phyloP scores from a whole-genome alignment of 257 asterid species.

The Fraxinus cuspidata region DNA sequence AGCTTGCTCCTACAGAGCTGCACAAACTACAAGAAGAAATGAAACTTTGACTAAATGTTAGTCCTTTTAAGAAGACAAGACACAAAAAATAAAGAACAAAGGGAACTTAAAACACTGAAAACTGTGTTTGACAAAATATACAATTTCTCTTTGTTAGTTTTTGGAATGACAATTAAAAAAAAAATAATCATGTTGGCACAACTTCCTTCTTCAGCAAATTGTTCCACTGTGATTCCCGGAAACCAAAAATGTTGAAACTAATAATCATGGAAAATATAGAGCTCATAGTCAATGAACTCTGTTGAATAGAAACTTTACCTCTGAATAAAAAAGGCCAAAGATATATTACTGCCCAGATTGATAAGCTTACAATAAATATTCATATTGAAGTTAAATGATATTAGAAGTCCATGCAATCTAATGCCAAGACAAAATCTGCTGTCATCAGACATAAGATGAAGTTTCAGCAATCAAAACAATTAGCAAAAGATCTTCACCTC shows the following conservation, averaged over 20 bases:
- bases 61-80: neutral
- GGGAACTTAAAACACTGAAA: neutral
- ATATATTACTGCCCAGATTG: neutral
- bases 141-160: neutral
- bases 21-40: neutral
- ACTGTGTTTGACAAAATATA: neutral
- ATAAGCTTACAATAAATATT: neutral
- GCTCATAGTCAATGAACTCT: neutral
- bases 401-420: neutral
- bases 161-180: neutral
- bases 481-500: constrained; percentile 36
- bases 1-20: neutral
- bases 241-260: neutral
- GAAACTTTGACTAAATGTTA: neutral
- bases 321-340: neutral
- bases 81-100: neutral
- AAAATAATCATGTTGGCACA: neutral
- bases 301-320: neutral
- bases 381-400: constrained; percentile 29
- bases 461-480: neutral
- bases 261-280: neutral
- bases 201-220: neutral
- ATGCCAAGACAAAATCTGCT: neutral
- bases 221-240: neutral
- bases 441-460: neutral